Conservation (phyloP, 2,329 filamentous ascomycete genomes). For the Talaromyces sp. region DNA sequence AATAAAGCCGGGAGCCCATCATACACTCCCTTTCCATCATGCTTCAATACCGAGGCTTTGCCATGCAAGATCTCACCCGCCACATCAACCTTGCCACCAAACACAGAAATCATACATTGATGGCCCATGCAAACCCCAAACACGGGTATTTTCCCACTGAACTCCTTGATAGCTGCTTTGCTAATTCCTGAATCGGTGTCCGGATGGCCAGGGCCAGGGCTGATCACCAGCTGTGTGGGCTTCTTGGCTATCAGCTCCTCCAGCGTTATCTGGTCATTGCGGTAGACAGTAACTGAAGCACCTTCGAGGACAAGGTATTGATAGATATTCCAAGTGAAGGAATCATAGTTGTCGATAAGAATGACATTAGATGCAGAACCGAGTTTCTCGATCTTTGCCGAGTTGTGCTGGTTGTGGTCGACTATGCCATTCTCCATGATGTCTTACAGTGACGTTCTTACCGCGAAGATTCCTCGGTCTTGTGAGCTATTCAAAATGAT, state of each 20-base stretch:
- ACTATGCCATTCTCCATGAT: conserved; percentile 46
- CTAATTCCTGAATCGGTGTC: conserved; percentile 88
- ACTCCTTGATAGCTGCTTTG: conserved; percentile 84
- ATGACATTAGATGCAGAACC: conserved; percentile 83
- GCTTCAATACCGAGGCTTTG: conserved; percentile 86
- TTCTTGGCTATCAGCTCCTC: conserved; percentile 78
- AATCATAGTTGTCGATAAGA: conserved; percentile 98
- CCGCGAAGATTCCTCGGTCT: neutral
- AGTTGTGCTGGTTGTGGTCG: conserved; percentile 81
- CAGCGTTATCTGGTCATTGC: conserved; percentile 87
- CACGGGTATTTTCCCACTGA: conserved; percentile 89
- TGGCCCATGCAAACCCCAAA: conserved; percentile 98
- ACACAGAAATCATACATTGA: conserved; percentile 95
- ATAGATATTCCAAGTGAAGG: conserved; percentile 99
- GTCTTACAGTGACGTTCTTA: neutral
- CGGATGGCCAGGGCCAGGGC: conserved; percentile 91
- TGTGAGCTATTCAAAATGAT: neutral
- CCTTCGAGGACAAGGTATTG: conserved; percentile 97
- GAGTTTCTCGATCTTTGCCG: conserved; percentile 68
- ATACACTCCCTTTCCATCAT: conserved; percentile 89
- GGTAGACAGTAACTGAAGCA: conserved; percentile 80
- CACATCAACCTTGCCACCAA: conserved; percentile 84
- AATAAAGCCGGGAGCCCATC: conserved; percentile 73
- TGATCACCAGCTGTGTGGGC: conserved; percentile 91
- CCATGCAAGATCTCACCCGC: conserved; percentile 96